Evolutionary conservation across 2,329 filamentous ascomycete genomes (phyloP).

Genomic region (Hortaea werneckii): DNA sequence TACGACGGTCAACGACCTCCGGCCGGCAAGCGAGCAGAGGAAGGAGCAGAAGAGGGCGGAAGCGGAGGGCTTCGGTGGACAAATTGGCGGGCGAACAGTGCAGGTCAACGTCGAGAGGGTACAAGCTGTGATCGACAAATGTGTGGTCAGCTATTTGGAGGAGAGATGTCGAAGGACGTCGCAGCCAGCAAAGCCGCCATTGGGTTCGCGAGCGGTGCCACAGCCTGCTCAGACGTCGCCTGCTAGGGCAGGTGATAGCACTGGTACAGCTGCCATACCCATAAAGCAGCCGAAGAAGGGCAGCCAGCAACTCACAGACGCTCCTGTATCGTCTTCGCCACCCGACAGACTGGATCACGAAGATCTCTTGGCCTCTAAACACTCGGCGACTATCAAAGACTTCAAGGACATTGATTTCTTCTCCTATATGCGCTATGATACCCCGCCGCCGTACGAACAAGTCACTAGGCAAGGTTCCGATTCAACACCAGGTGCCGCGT

Average conservation of each 20-base stretch:
- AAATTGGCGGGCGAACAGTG: conserved; percentile 14
- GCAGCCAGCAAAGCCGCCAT: conserved; percentile 3
- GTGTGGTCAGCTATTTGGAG: conserved; percentile 41
- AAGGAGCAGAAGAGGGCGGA: conserved; percentile 7
- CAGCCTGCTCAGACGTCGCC: neutral
- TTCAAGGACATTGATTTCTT: conserved; percentile 18
- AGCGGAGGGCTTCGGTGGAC: conserved; percentile 7
- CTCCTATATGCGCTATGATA: conserved; percentile 12
- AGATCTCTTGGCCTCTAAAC: neutral
- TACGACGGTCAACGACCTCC: conserved; percentile 71
- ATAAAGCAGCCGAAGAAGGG: conserved; percentile 1
- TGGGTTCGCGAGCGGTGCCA: neutral
- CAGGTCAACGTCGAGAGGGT: conserved; percentile 53
- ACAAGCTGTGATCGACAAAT: conserved; percentile 46
- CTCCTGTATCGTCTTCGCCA: conserved; percentile 17
- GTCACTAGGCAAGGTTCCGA: conserved; percentile 2
- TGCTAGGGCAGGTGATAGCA: neutral
- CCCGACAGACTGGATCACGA: conserved; percentile 9
- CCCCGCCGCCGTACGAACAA: conserved; percentile 11
- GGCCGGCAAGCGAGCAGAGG: conserved; percentile 17
- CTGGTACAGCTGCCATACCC: neutral
- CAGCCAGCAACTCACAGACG: conserved; percentile 7
- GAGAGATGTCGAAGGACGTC: conserved; percentile 14
- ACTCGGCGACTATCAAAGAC: conserved; percentile 17
- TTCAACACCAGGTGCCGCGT: no score